These are phyloP conservation scores for Nidula microcarpa DNA, from an alignment of 768 basidiomycete genomes.

Conservation along the genomic window DNA sequence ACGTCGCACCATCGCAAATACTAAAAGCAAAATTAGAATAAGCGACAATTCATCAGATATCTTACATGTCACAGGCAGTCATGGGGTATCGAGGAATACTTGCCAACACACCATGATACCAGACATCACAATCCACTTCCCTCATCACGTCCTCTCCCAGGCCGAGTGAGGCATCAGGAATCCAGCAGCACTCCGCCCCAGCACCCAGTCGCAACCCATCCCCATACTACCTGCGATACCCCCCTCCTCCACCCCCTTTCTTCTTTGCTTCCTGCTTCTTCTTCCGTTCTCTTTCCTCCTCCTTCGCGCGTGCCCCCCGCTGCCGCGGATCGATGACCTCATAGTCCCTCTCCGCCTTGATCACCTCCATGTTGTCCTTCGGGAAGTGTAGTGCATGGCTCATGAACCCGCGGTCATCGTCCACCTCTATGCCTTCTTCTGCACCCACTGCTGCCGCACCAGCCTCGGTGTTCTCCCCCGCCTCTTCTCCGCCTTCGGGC, in stretches of 20 bases:
- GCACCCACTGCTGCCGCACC: slow-evolving; percentile 14
- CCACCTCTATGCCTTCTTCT: slow-evolving; percentile 70
- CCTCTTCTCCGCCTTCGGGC: slow-evolving; percentile 14
- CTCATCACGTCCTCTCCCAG: too few species aligned
- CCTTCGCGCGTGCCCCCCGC: slow-evolving; percentile 67
- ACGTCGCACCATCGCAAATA: too few species aligned
- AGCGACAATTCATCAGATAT: too few species aligned
- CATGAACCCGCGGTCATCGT: slow-evolving; percentile 74
- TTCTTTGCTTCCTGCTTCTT: slow-evolving; percentile 25
- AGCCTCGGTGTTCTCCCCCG: slow-evolving; percentile 4
- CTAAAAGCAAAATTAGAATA: too few species aligned
- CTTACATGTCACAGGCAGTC: too few species aligned
- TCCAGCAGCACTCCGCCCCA: too few species aligned
- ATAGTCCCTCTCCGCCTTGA: slow-evolving; percentile 80
- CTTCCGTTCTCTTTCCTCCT: slow-evolving; percentile 75
- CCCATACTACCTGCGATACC: slow-evolving; percentile 10
- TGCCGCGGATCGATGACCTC: slow-evolving; percentile 86
- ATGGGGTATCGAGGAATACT: too few species aligned
- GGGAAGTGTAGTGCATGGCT: slow-evolving; percentile 71
- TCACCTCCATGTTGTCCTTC: slow-evolving; percentile 69
- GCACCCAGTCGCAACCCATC: too few species aligned
- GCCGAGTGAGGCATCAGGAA: too few species aligned
- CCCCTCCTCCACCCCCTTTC: slow-evolving; percentile 26
- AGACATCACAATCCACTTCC: too few species aligned
- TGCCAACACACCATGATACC: too few species aligned